Percentiles rank a stretch among this genome's conserved stretches.
Evolutionary conservation across 176 grass and related monocot genomes (phyloP).

Genomic region (Neostapfia colusana): DNA sequence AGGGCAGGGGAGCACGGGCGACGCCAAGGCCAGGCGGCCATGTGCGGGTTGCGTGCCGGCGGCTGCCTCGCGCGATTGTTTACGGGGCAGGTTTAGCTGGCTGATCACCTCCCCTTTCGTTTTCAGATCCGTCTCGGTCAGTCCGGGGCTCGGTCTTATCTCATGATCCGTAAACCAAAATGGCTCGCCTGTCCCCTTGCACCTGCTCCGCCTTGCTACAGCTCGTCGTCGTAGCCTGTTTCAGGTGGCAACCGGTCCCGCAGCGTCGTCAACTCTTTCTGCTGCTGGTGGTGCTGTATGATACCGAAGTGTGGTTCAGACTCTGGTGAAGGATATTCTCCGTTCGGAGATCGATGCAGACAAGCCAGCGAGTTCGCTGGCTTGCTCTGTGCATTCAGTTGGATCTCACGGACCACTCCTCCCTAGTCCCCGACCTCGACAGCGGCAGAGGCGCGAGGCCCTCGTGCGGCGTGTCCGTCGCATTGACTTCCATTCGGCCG

Average conservation of each 20-base stretch:
- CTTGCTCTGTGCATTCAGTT: too few relatives aligned
- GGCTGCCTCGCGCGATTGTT: background rate
- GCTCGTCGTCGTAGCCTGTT: background rate
- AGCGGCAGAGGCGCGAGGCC: too few relatives aligned
- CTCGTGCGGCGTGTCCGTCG: background rate
- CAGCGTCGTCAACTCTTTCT: background rate
- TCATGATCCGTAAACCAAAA: background rate
- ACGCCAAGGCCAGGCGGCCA: background rate
- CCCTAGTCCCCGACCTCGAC: too few relatives aligned
- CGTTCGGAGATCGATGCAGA: too few relatives aligned
- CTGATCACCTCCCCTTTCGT: background rate
- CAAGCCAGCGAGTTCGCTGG: too few relatives aligned
- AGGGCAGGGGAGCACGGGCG: background rate
- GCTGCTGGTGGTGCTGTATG: background rate
- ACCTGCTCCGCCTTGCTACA: background rate
- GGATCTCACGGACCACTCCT: too few relatives aligned
- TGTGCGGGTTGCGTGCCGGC: slow-evolving; percentile 1
- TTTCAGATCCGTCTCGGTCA: background rate
- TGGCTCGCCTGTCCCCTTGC: background rate
- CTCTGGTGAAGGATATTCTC: too few relatives aligned
- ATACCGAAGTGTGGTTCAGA: too few relatives aligned
- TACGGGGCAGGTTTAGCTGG: background rate
- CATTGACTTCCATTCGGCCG: background rate
- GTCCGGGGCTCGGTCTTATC: background rate
- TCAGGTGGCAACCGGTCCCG: background rate